These are phyloP conservation scores for Davidsoniella australis DNA, from an alignment of 2,329 filamentous ascomycete species.

Conservation along the genomic window DNA sequence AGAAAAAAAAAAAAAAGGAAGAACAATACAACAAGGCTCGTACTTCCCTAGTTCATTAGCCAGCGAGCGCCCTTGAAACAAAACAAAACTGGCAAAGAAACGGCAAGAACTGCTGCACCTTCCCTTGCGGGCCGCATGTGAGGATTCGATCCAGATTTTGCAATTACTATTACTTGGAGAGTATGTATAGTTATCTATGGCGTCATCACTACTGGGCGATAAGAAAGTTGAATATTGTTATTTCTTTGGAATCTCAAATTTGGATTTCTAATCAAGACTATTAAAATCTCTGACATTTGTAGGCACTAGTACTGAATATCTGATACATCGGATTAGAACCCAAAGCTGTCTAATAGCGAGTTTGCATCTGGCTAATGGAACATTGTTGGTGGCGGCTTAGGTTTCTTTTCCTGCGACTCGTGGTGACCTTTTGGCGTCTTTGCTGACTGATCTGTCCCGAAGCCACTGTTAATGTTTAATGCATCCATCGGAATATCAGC, in stretches of 20 bases:
- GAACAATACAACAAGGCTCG: too few relatives aligned
- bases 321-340: constrained; percentile 42
- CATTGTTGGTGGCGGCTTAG: constrained; percentile 49
- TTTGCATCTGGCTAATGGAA: constrained; percentile 88
- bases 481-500: constrained; percentile 45
- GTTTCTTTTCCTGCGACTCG: constrained; percentile 16
- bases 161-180: too few relatives aligned
- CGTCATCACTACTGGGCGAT: not conserved
- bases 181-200: not conserved
- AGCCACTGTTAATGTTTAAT: constrained; percentile 17
- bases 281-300: too few relatives aligned
- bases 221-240: too few relatives aligned
- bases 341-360: constrained; percentile 82
- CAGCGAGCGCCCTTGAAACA: not conserved
- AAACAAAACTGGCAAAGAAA: not conserved
- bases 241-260: too few relatives aligned
- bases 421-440: constrained; percentile 16
- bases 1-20: not conserved
- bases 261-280: too few relatives aligned
- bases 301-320: not conserved
- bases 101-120: too few relatives aligned
- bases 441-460: constrained; percentile 10
- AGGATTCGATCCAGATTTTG: too few relatives aligned
- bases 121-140: too few relatives aligned
- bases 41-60: not conserved